A percentile compares a stretch with the other conserved stretches of the same genome.
These are phyloP conservation scores for Sclerotinia spermophila DNA, from an alignment of 2,329 filamentous ascomycete species.

Conservation along the genomic window DNA sequence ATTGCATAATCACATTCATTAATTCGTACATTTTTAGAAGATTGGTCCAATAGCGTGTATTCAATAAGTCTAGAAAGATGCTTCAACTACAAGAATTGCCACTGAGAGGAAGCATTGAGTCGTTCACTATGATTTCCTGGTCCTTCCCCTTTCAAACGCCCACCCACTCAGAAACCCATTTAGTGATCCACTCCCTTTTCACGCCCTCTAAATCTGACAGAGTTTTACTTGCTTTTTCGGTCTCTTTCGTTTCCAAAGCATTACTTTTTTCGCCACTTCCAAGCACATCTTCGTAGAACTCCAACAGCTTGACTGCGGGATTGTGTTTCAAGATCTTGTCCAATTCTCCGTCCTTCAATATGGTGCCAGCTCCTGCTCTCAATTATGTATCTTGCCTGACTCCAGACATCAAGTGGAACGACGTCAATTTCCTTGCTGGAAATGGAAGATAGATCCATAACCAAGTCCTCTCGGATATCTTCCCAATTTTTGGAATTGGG, in stretches of 20 bases:
- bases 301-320: background rate
- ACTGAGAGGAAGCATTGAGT: too few species aligned
- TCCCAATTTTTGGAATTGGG: background rate
- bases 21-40: too few species aligned
- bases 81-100: background rate
- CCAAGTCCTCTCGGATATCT: background rate
- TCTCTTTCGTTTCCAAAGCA: background rate
- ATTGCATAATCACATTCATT: too few species aligned
- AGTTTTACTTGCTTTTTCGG: background rate
- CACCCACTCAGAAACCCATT: background rate
- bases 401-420: background rate
- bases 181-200: background rate
- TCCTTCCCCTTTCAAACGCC: too few species aligned
- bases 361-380: background rate
- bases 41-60: too few species aligned
- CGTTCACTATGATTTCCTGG: background rate
- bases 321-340: background rate
- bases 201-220: background rate
- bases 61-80: background rate
- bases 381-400: background rate
- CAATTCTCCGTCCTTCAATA: background rate
- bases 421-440: background rate
- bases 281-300: conserved; percentile 5
- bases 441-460: background rate
- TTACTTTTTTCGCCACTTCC: background rate